These are phyloP conservation scores for Suillus sp. DNA, from an alignment of 768 basidiomycete genomes.

Conservation along the genomic window DNA sequence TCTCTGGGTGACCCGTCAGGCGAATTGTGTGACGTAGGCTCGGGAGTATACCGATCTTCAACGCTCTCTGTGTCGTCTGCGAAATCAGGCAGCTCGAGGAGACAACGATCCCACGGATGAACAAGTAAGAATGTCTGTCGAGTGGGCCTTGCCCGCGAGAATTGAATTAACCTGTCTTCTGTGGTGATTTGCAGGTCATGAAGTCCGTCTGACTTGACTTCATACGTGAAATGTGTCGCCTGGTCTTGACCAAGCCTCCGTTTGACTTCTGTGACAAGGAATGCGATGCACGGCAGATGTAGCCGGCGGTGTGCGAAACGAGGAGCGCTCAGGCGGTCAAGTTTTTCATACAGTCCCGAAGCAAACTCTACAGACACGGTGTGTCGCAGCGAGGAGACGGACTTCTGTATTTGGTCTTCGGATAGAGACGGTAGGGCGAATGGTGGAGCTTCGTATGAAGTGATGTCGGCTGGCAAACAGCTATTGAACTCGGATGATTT, in stretches of 20 bases:
- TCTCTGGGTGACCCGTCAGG: background rate
- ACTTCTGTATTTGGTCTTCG: background rate
- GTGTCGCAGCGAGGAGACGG: background rate
- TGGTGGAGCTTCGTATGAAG: background rate
- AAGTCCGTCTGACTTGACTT: background rate
- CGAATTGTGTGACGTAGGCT: background rate
- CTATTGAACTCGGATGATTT: background rate
- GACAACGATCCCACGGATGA: background rate
- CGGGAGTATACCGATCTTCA: background rate
- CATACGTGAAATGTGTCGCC: background rate
- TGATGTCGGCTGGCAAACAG: conserved; percentile 1
- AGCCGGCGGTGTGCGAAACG: background rate
- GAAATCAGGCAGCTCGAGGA: background rate
- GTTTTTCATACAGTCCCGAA: background rate
- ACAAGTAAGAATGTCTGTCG: background rate
- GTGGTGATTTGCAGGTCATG: background rate
- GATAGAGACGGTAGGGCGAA: background rate
- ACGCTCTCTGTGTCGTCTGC: background rate
- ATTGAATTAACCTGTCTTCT: background rate
- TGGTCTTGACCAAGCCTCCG: conserved; percentile 10
- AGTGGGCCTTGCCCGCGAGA: background rate
- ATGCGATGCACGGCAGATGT: background rate
- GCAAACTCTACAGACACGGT: background rate
- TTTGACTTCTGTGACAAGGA: conserved; percentile 14
- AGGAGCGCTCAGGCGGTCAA: background rate